These are phyloP conservation scores for Lentinula edodes DNA, from an alignment of 768 basidiomycete species.

Conservation along the genomic window DNA sequence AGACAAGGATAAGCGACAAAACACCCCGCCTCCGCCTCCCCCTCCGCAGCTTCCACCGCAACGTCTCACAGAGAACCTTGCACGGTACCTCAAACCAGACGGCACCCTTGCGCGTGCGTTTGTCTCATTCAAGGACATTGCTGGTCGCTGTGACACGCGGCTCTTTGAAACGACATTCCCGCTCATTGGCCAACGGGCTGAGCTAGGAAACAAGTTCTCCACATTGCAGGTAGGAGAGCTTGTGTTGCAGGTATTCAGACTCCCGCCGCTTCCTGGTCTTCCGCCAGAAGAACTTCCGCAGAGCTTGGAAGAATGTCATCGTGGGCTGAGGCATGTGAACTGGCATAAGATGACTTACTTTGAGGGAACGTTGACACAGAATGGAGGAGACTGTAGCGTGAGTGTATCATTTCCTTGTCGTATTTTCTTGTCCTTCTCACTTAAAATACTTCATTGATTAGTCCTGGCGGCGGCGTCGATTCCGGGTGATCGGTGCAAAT, in stretches of 20 bases:
- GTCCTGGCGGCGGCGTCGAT: slow-evolving; percentile 79
- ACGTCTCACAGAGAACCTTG: slow-evolving; percentile 67
- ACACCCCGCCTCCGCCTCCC: slow-evolving; percentile 31
- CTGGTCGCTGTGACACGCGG: slow-evolving; percentile 74
- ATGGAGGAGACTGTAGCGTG: slow-evolving; percentile 89
- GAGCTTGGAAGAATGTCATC: slow-evolving; percentile 87
- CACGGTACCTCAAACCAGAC: slow-evolving; percentile 77
- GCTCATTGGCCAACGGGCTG: slow-evolving; percentile 69
- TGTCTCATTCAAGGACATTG: slow-evolving; percentile 85
- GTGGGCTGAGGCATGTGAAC: slow-evolving; percentile 81
- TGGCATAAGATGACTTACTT: slow-evolving; percentile 96
- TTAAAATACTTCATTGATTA: slow-evolving; percentile 19
- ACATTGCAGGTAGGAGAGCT: slow-evolving; percentile 81
- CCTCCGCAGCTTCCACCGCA: slow-evolving; percentile 28
- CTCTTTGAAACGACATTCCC: slow-evolving; percentile 82
- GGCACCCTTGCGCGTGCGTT: slow-evolving; percentile 87
- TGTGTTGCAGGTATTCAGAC: slow-evolving; percentile 82
- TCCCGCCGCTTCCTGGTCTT: slow-evolving; percentile 86
- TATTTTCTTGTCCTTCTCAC: not conserved
- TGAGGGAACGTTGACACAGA: slow-evolving; percentile 89
- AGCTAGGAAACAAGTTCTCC: slow-evolving; percentile 50
- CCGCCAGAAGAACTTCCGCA: slow-evolving; percentile 76
- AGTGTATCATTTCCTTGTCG: slow-evolving; percentile 23
- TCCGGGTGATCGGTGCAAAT: slow-evolving; percentile 81
- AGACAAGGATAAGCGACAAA: slow-evolving; percentile 34